Evolutionary conservation across 2,329 filamentous ascomycete species (phyloP).

Genomic region (Cladophialophora chaetospira): DNA sequence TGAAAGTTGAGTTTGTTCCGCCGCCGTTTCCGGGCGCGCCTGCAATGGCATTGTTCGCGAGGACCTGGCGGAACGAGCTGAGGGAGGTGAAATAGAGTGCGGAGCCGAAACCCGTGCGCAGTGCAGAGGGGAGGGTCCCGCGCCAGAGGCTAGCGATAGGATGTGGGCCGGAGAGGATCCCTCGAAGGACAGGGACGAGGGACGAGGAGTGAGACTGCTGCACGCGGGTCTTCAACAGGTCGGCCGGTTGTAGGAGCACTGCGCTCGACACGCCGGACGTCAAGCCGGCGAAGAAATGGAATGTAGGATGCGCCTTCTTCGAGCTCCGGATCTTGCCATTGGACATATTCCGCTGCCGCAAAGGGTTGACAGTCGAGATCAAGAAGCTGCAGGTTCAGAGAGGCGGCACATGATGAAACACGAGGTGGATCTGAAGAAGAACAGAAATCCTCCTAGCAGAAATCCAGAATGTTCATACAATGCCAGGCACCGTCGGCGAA

Average conservation of each 20-base stretch:
- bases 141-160: slow-evolving; percentile 82
- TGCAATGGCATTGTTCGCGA: slow-evolving; percentile 42
- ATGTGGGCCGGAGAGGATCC: slow-evolving; percentile 66
- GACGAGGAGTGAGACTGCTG: slow-evolving; percentile 79
- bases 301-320: slow-evolving; percentile 47
- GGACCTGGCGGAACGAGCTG: slow-evolving; percentile 75
- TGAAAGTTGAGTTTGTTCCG: slow-evolving; percentile 4
- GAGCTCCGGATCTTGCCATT: slow-evolving; percentile 22
- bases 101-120: slow-evolving; percentile 88
- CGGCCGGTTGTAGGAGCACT: slow-evolving; percentile 88
- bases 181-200: slow-evolving; percentile 67
- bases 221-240: slow-evolving; percentile 93
- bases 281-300: slow-evolving; percentile 87
- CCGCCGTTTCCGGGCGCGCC: slow-evolving; percentile 33
- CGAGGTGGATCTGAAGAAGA: neutral
- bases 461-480: too few relatives aligned
- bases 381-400: neutral
- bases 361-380: neutral
- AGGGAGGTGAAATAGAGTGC: slow-evolving; percentile 92
- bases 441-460: too few relatives aligned
- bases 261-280: slow-evolving; percentile 85
- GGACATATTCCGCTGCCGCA: slow-evolving; percentile 22
- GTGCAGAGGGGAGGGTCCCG: slow-evolving; percentile 86
- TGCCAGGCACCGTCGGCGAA: too few relatives aligned
- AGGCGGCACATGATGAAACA: slow-evolving; percentile 7